A percentile compares a stretch with the other conserved stretches of the same genome.
Conservation (phyloP, 768 basidiomycete species). For the Rhodotorula taiwanensis region DNA sequence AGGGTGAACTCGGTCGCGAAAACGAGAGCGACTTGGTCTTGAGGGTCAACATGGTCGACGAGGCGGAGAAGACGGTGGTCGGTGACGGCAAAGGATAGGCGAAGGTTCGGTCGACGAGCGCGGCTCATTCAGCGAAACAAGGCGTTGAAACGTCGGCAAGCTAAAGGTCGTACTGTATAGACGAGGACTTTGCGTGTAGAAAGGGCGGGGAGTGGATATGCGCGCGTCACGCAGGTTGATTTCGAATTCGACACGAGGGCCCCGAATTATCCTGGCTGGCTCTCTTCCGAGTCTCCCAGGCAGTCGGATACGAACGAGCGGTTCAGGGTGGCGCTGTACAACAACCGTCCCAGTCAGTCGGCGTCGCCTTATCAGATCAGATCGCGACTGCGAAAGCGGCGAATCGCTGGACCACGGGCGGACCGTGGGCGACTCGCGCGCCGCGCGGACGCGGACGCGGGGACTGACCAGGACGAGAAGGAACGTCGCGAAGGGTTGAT, state of each 20-base stretch:
- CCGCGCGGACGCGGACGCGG: too few species aligned
- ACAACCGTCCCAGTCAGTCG: too few species aligned
- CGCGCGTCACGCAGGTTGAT: background rate
- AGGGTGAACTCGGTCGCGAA: constrained; percentile 12
- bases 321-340: constrained; percentile 9
- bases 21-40: constrained; percentile 12
- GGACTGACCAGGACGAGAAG: background rate
- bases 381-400: too few species aligned
- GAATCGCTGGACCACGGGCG: too few species aligned
- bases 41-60: background rate
- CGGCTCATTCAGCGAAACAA: too few species aligned
- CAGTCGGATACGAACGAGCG: constrained; percentile 5
- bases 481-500: background rate
- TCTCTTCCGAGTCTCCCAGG: background rate
- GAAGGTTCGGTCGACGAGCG: too few species aligned
- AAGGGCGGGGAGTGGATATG: background rate
- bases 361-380: too few species aligned
- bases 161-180: background rate
- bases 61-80: background rate
- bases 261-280: constrained; percentile 16
- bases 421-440: too few species aligned
- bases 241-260: background rate
- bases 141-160: too few species aligned
- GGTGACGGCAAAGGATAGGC: too few species aligned
- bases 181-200: background rate